These are phyloP conservation scores for Tricholoma flavovirens DNA, from an alignment of 768 basidiomycete genomes.

Conservation along the genomic window DNA sequence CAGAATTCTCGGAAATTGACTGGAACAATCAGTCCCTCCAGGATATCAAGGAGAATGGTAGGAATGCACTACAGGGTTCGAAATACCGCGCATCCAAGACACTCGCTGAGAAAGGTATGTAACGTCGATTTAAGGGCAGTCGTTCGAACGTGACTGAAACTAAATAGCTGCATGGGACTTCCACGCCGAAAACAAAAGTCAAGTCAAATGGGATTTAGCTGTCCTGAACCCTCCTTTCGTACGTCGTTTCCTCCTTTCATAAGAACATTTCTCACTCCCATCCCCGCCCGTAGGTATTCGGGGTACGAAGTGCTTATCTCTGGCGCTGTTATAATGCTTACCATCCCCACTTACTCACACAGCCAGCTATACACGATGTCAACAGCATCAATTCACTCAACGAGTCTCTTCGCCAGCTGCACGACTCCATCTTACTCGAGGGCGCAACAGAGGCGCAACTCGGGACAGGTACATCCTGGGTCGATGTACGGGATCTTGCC, in stretches of 20 bases:
- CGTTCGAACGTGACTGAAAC: neutral
- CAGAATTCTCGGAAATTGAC: conserved; percentile 41
- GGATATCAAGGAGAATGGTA: conserved; percentile 43
- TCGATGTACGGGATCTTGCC: conserved; percentile 55
- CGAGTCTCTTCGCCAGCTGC: conserved; percentile 28
- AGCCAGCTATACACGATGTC: conserved; percentile 42
- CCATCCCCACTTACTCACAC: neutral
- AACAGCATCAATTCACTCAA: conserved; percentile 29
- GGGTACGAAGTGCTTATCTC: conserved; percentile 14
- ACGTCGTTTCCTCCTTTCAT: conserved; percentile 6
- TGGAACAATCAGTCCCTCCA: conserved; percentile 54
- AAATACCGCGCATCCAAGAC: conserved; percentile 62
- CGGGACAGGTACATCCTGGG: conserved; percentile 26
- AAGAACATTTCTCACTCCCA: neutral
- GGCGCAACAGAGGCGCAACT: conserved; percentile 17
- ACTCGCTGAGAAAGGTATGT: conserved; percentile 53
- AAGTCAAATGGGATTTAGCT: conserved; percentile 45
- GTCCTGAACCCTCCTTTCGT: conserved; percentile 53
- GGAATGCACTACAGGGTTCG: conserved; percentile 28
- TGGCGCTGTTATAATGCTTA: neutral
- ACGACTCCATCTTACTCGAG: conserved; percentile 20
- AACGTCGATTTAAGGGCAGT: neutral
- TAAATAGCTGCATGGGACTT: conserved; percentile 37
- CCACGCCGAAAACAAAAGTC: conserved; percentile 35
- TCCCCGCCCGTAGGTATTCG: conserved; percentile 21